Percentiles rank a stretch among this genome's conserved stretches.
phyloP scores from a whole-genome alignment of 2,329 filamentous ascomycete genomes.

The Rutstroemia sp. region DNA sequence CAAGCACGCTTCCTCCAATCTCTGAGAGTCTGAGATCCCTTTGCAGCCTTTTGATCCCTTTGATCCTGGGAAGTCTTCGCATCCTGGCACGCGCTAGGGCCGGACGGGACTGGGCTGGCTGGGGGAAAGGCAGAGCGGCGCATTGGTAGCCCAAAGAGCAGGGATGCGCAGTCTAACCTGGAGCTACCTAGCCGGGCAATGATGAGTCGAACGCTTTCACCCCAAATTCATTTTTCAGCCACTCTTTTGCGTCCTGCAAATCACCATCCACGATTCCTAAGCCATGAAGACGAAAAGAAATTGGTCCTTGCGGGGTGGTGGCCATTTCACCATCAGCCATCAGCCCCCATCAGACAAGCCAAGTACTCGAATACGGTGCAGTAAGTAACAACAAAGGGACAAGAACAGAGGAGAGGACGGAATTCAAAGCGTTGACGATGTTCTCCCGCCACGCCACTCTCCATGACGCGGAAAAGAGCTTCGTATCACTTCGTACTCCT shows the following conservation, averaged over 20 bases:
- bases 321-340: background rate
- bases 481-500: no score
- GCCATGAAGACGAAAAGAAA: background rate
- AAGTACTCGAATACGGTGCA: no score
- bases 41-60: background rate
- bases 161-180: background rate
- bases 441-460: no score
- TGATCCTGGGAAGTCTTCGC: background rate
- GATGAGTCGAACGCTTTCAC: background rate
- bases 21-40: background rate
- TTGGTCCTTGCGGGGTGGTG: background rate
- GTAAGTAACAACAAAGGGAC: no score
- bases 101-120: background rate
- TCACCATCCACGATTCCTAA: background rate
- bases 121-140: background rate
- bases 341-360: background rate
- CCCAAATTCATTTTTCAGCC: background rate
- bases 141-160: background rate
- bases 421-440: no score
- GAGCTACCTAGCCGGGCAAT: no score
- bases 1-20: background rate
- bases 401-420: background rate
- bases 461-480: no score
- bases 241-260: background rate
- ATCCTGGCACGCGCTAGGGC: background rate